A percentile compares a stretch with the other conserved stretches of the same genome.
Conservation (phyloP, 2,329 filamentous ascomycete species). For the Ophiocordyceps robertsii region DNA sequence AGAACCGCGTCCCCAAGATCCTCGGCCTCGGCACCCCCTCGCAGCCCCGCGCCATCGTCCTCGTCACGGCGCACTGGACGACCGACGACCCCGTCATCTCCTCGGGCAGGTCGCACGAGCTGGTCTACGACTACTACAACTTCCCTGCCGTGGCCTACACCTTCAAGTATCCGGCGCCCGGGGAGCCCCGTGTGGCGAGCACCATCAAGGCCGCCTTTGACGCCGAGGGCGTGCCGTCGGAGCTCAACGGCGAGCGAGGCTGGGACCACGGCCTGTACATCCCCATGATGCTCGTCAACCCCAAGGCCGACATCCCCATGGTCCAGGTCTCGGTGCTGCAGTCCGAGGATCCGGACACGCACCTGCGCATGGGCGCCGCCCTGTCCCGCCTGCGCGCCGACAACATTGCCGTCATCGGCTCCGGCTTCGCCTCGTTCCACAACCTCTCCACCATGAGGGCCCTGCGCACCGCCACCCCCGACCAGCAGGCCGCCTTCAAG, state of each 20-base stretch:
- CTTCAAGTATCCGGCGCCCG: slow-evolving; percentile 42
- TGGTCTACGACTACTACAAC: slow-evolving; percentile 46
- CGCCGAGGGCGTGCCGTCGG: slow-evolving; percentile 28
- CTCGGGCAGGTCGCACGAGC: slow-evolving; percentile 28
- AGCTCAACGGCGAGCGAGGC: slow-evolving; percentile 24
- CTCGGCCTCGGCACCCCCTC: slow-evolving; percentile 38
- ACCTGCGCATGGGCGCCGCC: slow-evolving; percentile 39
- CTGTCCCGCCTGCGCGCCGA: slow-evolving; percentile 32
- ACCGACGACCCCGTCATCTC: slow-evolving; percentile 35
- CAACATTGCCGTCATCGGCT: slow-evolving; percentile 46
- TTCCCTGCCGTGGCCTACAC: slow-evolving; percentile 42
- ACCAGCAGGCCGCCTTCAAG: slow-evolving; percentile 11
- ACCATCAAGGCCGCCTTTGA: slow-evolving; percentile 32
- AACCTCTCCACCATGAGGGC: slow-evolving; percentile 35
- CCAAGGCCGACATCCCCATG: slow-evolving; percentile 36
- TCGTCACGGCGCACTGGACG: slow-evolving; percentile 47
- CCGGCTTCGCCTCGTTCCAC: slow-evolving; percentile 45
- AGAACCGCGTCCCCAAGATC: slow-evolving; percentile 38
- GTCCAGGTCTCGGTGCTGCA: slow-evolving; percentile 43
- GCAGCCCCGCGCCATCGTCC: slow-evolving; percentile 35
- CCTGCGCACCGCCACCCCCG: slow-evolving; percentile 12
- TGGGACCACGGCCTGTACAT: slow-evolving; percentile 52
- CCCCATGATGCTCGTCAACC: slow-evolving; percentile 39
- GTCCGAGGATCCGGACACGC: slow-evolving; percentile 33
- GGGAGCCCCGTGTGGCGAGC: slow-evolving; percentile 37